Evolutionary conservation across 2,329 filamentous ascomycete species (phyloP), one percentile per base, ranked within the genome.

Genomic region (Allantophomopsis lycopodina): DNA sequence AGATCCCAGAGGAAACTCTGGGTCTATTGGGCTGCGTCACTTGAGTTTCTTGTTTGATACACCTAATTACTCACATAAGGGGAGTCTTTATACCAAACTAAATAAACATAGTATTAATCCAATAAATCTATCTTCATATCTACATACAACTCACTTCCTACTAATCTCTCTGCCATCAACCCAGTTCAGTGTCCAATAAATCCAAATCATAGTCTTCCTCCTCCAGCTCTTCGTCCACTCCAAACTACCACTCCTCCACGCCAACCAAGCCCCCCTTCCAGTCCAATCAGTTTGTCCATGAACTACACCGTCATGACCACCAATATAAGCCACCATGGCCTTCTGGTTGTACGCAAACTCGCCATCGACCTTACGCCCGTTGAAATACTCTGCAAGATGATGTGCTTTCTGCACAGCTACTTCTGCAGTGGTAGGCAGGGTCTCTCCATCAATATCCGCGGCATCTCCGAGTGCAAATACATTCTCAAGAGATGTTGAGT

Each of bases 381-480:
- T 84, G 35, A 85, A 60, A 12, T 64, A 62, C 55, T 73, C 75
- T 6, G 74, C 76, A 4, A 86, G 68, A 64, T 79, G 79, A 2
- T 61, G 58, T 0, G 80, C 81, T 55, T 86, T 79, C 52, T 85
- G 81, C 35, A 71, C 73, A 1, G 81, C 81, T 0, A 85, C 81
- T 53, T 85, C 81, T 0, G 80, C 81, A 4, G 81, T 86, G 3
- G 79, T 79, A 4, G 81, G 63, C 13, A 68, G 61, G 1, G 50
- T 51, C 6, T 66, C 60, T n/a, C 58, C 66, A 40, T 72, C 63
- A 20, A 81, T 62, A 12, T 72, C 66, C 2, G 76, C 71, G 55
- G 79, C 84, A 62, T 85, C 82, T 32, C 81, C 81, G 15, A 83
- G 68, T 30, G 76, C 68, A 48, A 65, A 83, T 36, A 85, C 77